Evolutionary conservation across 2,329 filamentous ascomycete species (phyloP).

Genomic region (Aspergillus sp.): DNA sequence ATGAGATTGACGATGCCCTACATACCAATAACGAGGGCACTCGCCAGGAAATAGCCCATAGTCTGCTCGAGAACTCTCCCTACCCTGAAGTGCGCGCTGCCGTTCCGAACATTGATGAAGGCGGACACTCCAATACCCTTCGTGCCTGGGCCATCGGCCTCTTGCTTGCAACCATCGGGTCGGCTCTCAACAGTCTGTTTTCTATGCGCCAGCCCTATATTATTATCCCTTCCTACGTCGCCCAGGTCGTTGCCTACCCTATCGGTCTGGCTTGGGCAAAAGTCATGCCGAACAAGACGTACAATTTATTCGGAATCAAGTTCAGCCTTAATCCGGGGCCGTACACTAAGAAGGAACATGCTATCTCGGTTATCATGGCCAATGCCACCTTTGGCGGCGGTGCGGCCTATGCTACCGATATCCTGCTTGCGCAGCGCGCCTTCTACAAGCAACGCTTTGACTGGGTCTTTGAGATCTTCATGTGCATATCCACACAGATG

Average conservation of each 20-base stretch:
- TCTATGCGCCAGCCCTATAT: slow-evolving; percentile 58
- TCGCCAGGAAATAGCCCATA: slow-evolving; percentile 58
- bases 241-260: slow-evolving; percentile 63
- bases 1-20: slow-evolving; percentile 61
- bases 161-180: slow-evolving; percentile 62
- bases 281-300: slow-evolving; percentile 37
- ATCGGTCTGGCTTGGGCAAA: slow-evolving; percentile 42
- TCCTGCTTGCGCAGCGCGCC: slow-evolving; percentile 67
- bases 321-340: slow-evolving; percentile 45
- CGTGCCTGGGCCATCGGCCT: slow-evolving; percentile 65
- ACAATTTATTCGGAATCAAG: slow-evolving; percentile 38
- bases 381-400: slow-evolving; percentile 64
- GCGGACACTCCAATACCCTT: slow-evolving; percentile 64
- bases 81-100: slow-evolving; percentile 68
- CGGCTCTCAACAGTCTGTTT: slow-evolving; percentile 62
- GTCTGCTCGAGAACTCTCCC: slow-evolving; percentile 65
- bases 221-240: slow-evolving; percentile 60
- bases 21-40: slow-evolving; percentile 56
- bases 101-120: slow-evolving; percentile 64
- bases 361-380: slow-evolving; percentile 53
- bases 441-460: slow-evolving; percentile 73
- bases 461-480: slow-evolving; percentile 63
- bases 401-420: slow-evolving; percentile 69
- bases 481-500: slow-evolving; percentile 68
- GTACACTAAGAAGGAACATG: slow-evolving; percentile 51